Conservation (phyloP, 768 basidiomycete genomes). For the Rhizopogon vesiculosus region DNA sequence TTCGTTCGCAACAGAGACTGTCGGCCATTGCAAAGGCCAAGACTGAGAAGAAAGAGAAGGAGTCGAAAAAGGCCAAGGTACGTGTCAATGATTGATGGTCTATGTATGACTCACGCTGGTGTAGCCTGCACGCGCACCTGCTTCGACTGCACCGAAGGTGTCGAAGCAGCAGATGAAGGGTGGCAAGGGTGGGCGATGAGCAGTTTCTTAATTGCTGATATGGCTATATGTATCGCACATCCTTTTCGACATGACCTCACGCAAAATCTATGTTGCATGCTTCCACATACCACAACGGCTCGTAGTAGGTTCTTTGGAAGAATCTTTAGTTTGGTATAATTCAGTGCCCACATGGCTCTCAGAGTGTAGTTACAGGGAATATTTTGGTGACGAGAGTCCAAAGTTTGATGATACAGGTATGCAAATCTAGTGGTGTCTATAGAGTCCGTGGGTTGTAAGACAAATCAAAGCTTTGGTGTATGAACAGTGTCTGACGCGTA, state of each 20-base stretch:
- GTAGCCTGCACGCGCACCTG: constrained; percentile 53
- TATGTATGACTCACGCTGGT: constrained; percentile 6
- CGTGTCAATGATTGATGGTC: constrained; percentile 13
- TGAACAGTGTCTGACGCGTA: constrained; percentile 42
- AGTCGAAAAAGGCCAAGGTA: constrained; percentile 85
- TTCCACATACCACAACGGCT: neutral
- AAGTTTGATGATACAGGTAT: constrained; percentile 14
- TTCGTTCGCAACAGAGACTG: constrained; percentile 74
- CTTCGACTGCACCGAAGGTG: constrained; percentile 69
- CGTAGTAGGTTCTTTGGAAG: neutral
- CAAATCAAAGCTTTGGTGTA: constrained; percentile 12
- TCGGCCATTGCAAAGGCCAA: constrained; percentile 93
- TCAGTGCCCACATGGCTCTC: neutral
- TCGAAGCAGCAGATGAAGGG: constrained; percentile 98
- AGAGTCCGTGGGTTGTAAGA: constrained; percentile 8
- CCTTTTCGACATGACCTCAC: constrained; percentile 12
- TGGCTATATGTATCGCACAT: constrained; percentile 20
- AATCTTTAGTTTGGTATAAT: neutral
- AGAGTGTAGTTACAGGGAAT: neutral
- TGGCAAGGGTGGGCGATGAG: constrained; percentile 71
- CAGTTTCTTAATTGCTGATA: neutral
- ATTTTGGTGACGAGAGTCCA: neutral
- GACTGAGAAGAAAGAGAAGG: constrained; percentile 95
- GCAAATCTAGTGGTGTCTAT: constrained; percentile 4
- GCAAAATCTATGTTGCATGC: constrained; percentile 9